Conservation (phyloP, 371 early-diverging fungal species). For the Dichotomocladium elegans region DNA sequence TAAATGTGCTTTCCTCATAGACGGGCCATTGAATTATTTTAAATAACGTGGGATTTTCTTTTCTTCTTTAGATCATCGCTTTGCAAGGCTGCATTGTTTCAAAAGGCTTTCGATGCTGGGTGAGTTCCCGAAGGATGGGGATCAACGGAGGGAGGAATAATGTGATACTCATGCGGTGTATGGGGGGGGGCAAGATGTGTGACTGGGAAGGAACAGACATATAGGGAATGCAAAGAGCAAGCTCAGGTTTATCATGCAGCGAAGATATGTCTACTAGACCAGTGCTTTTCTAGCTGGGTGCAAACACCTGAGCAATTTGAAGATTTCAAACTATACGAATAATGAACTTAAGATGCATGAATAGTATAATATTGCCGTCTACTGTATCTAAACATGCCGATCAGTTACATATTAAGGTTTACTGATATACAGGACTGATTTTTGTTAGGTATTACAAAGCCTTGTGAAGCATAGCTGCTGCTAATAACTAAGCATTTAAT, state of each 20-base stretch:
- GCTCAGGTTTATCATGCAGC: constrained; percentile 36
- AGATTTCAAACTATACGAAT: constrained; percentile 10
- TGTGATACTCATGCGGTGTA: not conserved
- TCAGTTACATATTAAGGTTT: no score
- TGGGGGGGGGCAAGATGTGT: not conserved
- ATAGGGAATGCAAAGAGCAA: constrained; percentile 41
- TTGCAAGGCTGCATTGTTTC: constrained; percentile 40
- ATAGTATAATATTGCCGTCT: no score
- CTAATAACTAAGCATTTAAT: no score
- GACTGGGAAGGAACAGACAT: constrained; percentile 19
- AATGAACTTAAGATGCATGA: no score
- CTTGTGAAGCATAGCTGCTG: no score
- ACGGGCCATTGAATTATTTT: not conserved
- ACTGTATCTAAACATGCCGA: no score
- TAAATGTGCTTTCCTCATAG: no score
- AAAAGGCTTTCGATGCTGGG: constrained; percentile 8
- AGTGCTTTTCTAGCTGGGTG: constrained; percentile 53
- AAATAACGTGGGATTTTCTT: constrained; percentile 14
- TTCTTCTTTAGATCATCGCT: constrained; percentile 27
- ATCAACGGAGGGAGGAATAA: not conserved
- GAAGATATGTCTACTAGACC: constrained; percentile 39
- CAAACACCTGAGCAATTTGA: constrained; percentile 39
- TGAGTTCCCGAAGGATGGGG: not conserved
- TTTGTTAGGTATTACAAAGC: no score
- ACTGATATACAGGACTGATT: no score